Evolutionary conservation across 2,329 filamentous ascomycete species (phyloP).

Genomic region (Metarhizium humberi): DNA sequence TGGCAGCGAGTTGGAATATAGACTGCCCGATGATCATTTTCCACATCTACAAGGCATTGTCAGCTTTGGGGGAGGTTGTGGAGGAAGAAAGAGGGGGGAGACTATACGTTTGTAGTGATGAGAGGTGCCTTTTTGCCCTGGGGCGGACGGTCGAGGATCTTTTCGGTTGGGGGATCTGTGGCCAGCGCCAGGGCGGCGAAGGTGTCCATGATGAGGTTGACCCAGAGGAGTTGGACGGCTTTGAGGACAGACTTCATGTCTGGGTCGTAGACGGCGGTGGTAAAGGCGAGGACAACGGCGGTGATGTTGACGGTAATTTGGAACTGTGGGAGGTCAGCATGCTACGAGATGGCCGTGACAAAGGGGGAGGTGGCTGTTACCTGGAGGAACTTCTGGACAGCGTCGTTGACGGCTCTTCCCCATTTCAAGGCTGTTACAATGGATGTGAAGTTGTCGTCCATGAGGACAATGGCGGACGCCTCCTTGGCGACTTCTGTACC

Average conservation of each 20-base stretch:
- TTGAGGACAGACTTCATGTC: conserved; percentile 50
- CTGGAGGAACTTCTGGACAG: conserved; percentile 59
- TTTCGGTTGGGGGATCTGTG: conserved; percentile 50
- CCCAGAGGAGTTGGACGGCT: conserved; percentile 59
- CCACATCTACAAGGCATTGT: conserved; percentile 38
- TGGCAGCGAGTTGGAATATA: conserved; percentile 50
- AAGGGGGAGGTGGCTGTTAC: conserved; percentile 13
- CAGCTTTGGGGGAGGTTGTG: background rate
- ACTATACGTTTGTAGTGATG: conserved; percentile 44
- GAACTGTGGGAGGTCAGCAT: conserved; percentile 29
- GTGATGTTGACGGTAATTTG: conserved; percentile 65
- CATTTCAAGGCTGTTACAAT: conserved; percentile 60
- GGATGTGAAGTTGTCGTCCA: conserved; percentile 58
- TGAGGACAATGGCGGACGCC: conserved; percentile 57
- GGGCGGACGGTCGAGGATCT: conserved; percentile 44
- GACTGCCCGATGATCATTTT: conserved; percentile 57
- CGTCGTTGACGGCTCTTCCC: conserved; percentile 61
- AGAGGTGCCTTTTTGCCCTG: conserved; percentile 59
- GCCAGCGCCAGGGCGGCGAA: conserved; percentile 57
- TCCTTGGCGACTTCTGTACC: conserved; percentile 61
- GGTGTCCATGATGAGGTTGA: conserved; percentile 63
- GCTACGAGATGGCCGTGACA: too few species aligned
- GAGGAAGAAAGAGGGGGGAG: conserved; percentile 19
- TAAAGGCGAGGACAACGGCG: conserved; percentile 54
- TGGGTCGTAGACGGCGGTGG: conserved; percentile 49